These are phyloP conservation scores for Pseudozyma sp. DNA, from an alignment of 1,284 basidiomycete species.

Conservation along the genomic window DNA sequence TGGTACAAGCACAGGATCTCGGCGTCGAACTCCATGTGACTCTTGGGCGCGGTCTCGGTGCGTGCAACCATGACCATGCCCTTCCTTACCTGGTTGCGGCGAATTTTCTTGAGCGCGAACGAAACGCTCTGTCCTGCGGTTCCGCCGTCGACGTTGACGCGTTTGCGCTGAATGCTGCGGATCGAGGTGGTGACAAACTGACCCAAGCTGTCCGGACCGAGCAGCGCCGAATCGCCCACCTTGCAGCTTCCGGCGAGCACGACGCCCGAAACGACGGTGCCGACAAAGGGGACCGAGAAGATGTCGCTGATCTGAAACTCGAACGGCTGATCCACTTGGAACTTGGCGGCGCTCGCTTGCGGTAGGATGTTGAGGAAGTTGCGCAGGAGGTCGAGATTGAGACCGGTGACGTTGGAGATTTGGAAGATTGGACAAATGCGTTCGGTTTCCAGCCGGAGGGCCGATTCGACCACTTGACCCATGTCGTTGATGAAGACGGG, in stretches of 20 bases:
- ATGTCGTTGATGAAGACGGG: slow-evolving; percentile 59
- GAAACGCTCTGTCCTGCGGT: slow-evolving; percentile 94
- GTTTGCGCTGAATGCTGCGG: slow-evolving; percentile 93
- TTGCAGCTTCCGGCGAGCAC: slow-evolving; percentile 71
- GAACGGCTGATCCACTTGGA: slow-evolving; percentile 77
- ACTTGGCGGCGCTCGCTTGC: slow-evolving; percentile 62
- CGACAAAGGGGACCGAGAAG: slow-evolving; percentile 85
- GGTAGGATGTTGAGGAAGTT: slow-evolving; percentile 69
- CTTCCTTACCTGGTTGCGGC: slow-evolving; percentile 85
- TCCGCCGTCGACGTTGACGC: slow-evolving; percentile 83
- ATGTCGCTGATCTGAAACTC: slow-evolving; percentile 75
- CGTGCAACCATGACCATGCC: slow-evolving; percentile 76
- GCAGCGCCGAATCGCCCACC: slow-evolving; percentile 77
- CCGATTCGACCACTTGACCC: slow-evolving; percentile 57
- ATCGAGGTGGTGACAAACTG: slow-evolving; percentile 84
- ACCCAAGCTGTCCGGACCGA: slow-evolving; percentile 94
- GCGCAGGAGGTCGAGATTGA: slow-evolving; percentile 78
- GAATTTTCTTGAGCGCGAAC: slow-evolving; percentile 89
- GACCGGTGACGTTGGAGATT: slow-evolving; percentile 93
- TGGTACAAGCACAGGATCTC: slow-evolving; percentile 68
- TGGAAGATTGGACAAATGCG: slow-evolving; percentile 91
- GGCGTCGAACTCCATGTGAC: slow-evolving; percentile 63
- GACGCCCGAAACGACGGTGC: slow-evolving; percentile 94
- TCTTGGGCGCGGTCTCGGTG: slow-evolving; percentile 50
- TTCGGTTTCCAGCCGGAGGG: slow-evolving; percentile 58